A percentile compares a stretch with the other conserved stretches of the same genome.
These are phyloP conservation scores for Globisporangium viniferum DNA, from an alignment of 352 stramenopile genomes.

Conservation along the genomic window DNA sequence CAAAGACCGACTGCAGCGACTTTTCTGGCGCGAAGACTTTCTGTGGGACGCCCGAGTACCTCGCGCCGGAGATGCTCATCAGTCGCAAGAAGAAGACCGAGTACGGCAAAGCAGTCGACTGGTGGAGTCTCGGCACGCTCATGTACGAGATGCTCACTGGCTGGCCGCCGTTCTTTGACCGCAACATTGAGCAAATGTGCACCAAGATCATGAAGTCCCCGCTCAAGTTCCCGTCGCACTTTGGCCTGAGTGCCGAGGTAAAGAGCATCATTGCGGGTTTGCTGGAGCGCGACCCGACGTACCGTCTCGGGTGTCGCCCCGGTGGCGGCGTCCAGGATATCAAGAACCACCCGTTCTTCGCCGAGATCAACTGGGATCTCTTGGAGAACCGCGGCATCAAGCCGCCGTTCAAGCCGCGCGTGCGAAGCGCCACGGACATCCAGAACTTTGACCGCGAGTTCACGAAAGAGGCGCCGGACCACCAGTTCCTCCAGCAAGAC, in stretches of 20 bases:
- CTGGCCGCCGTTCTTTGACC: slow-evolving; percentile 92
- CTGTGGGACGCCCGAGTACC: slow-evolving; percentile 86
- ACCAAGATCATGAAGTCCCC: slow-evolving; percentile 89
- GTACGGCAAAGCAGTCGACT: slow-evolving; percentile 92
- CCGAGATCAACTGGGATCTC: slow-evolving; percentile 69
- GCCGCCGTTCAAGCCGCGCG: slow-evolving; percentile 84
- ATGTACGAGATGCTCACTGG: slow-evolving; percentile 95
- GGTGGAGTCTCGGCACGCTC: slow-evolving; percentile 92
- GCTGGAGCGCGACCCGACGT: slow-evolving; percentile 65
- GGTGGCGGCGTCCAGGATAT: slow-evolving; percentile 69
- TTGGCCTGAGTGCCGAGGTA: slow-evolving; percentile 65
- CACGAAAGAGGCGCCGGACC: slow-evolving; percentile 78
- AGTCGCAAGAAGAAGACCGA: slow-evolving; percentile 86
- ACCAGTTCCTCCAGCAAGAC: slow-evolving; percentile 77
- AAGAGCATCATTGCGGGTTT: slow-evolving; percentile 80
- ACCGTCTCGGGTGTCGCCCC: slow-evolving; percentile 68
- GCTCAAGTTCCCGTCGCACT: slow-evolving; percentile 85
- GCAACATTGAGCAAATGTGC: slow-evolving; percentile 91
- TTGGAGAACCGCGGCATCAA: slow-evolving; percentile 70
- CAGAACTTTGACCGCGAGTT: slow-evolving; percentile 90
- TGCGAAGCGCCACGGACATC: slow-evolving; percentile 75
- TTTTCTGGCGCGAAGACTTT: slow-evolving; percentile 85
- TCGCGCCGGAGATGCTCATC: slow-evolving; percentile 89
- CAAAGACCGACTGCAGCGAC: slow-evolving; percentile 83
- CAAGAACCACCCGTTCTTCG: slow-evolving; percentile 81